Evolutionary conservation across 2,329 filamentous ascomycete species (phyloP), one percentile per base, ranked within the genome.

Genomic region (Salinomyces thailandicus): DNA sequence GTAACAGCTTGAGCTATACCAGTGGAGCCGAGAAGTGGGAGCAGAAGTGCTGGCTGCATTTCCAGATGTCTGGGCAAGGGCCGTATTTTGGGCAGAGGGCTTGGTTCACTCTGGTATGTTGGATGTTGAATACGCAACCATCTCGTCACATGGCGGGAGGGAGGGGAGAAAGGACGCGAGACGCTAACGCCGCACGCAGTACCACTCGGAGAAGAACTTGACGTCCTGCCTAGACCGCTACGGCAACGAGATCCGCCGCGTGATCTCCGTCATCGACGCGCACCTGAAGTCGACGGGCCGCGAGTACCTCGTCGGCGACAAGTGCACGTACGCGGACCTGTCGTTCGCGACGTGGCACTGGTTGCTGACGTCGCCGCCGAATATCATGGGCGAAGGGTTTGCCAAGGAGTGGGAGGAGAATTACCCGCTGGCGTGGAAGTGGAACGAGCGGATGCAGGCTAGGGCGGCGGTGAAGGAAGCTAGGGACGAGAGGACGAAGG

Each of bases 151-250:
- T n/a, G n/a, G n/a, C n/a, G n/a, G n/a, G n/a, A n/a, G n/a, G n/a
- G n/a, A 26, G 22, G 22, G 12, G 12, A 12, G 8, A 26, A 12
- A 26, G 22, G 22, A n/a, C n/a, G n/a, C n/a, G n/a, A n/a, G n/a
- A n/a, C 28, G 28, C 28, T 8, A 13, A 27, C 7, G 20, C 20
- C 20, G 24, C 3, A 11, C 18, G 9, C 24, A 31, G 17, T 63
- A 59, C 38, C 61, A 69, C 48, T 51, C 50, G 0, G 65, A 71
- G 38, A 62, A 62, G 42, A 20, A 39, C 26, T 14, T 68, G 17
- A 55, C 48, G 1, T 62, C 58, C 8, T 66, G 64, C 4, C 47
- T 62, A n/a, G 60, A 67, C 5, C 62, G 67, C 18, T 71, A 69
- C 44, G 37, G 48, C 12, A 59, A 60, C 15, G 67, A 71, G 48